Base-by-base conservation (phyloP, 75 land plant species). In the Sequoia sempervirens region DNA sequence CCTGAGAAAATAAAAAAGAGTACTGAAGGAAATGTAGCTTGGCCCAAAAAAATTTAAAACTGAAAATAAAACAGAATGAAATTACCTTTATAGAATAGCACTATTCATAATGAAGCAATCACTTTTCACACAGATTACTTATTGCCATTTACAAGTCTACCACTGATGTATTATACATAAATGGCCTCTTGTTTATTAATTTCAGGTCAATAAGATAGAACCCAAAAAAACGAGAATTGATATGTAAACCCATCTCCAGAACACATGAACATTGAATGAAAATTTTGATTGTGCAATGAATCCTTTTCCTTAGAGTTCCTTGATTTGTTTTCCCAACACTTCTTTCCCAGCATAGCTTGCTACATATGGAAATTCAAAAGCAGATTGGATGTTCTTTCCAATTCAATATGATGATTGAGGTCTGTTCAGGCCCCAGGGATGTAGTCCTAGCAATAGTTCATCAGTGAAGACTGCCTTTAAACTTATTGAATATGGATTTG, bases 1-100 rank as follows among this genome's bases (percentile, higher is more conserved):
- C 99, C 99, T 98, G 88, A 80, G 86, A 85, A 61, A 84, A 15
- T 10, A 41, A 72, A 34, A 75, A 81, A 78, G 26, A 43, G 41
- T n/a, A 43, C 30, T 41, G 9, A 78, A 38, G 41, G 11, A 17
- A 45, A 43, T 12, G 4, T 75, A 6, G 20, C 17, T 14, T 45
- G 81, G 30, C 69, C 69, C 12, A 36, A 47, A 46, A 46, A 46
- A 13, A 41, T 18, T 23, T 28, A 20, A 53, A 18, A 30, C 11
- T 18, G 15, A 81, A 28, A 53, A 34, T 50, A 10, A 54, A 81
- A 34, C 13, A 47, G 15, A 58, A 47, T 50, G 68, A 50, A 53
- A 23, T 81, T 5, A 13, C 75, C 56, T 10, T 13, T 61, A 32
- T 11, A 81, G 26, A 36, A 53, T 81, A 81, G 7, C 20, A 56